Evolutionary conservation across 2,329 filamentous ascomycete genomes (phyloP).

Genomic region (Arthrobotrys pseudoclavata): DNA sequence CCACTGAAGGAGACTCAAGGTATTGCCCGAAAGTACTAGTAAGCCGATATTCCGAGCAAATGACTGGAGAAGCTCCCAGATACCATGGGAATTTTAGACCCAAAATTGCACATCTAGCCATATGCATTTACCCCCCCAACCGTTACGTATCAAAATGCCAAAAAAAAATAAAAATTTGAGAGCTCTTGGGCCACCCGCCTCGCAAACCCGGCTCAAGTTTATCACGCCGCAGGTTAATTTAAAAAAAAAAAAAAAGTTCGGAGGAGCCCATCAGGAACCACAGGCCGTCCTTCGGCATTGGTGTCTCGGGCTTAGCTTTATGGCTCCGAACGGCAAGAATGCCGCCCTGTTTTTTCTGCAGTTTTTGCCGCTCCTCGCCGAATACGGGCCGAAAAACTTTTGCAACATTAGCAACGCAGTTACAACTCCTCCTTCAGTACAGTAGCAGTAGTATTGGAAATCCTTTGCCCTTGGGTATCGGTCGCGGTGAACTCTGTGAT

Average conservation of each 20-base stretch:
- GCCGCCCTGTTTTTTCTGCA: constrained; percentile 28
- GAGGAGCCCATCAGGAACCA: constrained; percentile 24
- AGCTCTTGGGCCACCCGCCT: constrained; percentile 4
- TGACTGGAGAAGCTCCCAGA: constrained; percentile 14
- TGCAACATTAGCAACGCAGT: constrained; percentile 13
- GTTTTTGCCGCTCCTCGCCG: constrained; percentile 3
- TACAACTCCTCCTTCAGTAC: neutral
- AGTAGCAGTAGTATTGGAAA: too few relatives aligned
- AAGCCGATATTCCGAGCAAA: constrained; percentile 28
- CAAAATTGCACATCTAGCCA: neutral
- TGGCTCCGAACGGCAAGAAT: constrained; percentile 8
- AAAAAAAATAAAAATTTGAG: constrained; percentile 2
- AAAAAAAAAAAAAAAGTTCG: constrained; percentile 8
- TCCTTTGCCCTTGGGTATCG: too few relatives aligned
- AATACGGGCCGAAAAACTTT: constrained; percentile 24
- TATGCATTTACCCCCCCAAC: constrained; percentile 10
- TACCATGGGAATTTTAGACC: constrained; percentile 1
- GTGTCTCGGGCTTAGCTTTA: constrained; percentile 16
- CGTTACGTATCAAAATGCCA: constrained; percentile 23
- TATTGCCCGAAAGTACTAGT: constrained; percentile 16
- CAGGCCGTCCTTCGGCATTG: constrained; percentile 17
- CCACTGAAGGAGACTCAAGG: constrained; percentile 3
- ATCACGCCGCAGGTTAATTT: constrained; percentile 19
- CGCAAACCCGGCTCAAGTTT: constrained; percentile 14
- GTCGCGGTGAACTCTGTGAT: too few relatives aligned